Conservation (phyloP, 116 monocot genomes). For the Zostera marina region DNA sequence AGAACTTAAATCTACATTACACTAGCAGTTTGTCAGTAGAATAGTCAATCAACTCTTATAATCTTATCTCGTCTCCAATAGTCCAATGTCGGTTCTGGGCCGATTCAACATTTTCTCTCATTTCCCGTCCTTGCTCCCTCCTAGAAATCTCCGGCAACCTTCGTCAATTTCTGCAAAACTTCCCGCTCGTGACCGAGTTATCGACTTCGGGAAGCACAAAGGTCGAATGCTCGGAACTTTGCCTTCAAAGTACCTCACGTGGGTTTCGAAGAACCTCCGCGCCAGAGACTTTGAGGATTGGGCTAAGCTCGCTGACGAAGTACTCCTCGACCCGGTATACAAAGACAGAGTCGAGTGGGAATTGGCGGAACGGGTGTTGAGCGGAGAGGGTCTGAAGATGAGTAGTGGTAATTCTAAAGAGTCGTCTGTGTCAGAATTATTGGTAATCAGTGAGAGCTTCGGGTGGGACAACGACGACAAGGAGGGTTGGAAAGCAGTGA, state of each 20-base stretch:
- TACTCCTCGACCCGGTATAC: slow-evolving; percentile 61
- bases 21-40: too few relatives aligned
- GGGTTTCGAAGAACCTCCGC: slow-evolving; percentile 41
- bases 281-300: slow-evolving; percentile 31
- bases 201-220: slow-evolving; percentile 69
- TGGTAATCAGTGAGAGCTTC: slow-evolving; percentile 38
- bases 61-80: not conserved
- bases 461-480: slow-evolving; percentile 74
- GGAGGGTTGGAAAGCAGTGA: slow-evolving; percentile 41
- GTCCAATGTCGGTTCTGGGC: not conserved
- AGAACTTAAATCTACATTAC: too few relatives aligned
- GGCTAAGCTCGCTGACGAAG: slow-evolving; percentile 52
- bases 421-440: slow-evolving; percentile 18
- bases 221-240: slow-evolving; percentile 65
- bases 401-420: not conserved
- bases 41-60: not conserved
- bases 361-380: slow-evolving; percentile 30
- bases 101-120: not conserved
- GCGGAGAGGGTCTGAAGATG: slow-evolving; percentile 13
- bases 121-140: slow-evolving; percentile 1
- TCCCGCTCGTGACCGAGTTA: slow-evolving; percentile 34
- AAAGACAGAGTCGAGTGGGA: slow-evolving; percentile 76
- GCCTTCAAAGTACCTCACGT: slow-evolving; percentile 54
- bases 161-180: not conserved
- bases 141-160: not conserved